Conservation (phyloP, 2,329 filamentous ascomycete species). For the Ceratocystis albifundus region DNA sequence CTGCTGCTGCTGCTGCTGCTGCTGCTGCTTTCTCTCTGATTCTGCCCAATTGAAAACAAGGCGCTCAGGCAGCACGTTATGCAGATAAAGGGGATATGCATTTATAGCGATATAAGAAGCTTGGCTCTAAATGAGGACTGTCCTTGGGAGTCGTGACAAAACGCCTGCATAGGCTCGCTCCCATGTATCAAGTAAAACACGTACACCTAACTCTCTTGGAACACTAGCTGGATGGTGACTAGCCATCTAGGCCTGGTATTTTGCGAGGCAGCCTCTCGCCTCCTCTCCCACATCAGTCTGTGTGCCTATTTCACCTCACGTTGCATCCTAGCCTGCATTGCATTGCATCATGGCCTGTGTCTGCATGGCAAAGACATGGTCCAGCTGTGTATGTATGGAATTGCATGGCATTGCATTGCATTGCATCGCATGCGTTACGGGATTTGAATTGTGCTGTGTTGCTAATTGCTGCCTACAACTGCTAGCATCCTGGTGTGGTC, state of each 20-base stretch:
- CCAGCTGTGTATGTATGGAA: not conserved
- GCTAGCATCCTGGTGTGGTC: not conserved
- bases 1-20: too few relatives aligned
- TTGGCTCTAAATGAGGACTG: too few relatives aligned
- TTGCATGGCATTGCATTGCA: not conserved
- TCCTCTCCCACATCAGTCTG: not conserved
- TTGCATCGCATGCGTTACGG: not conserved
- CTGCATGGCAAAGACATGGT: not conserved
- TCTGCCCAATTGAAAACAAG: not conserved
- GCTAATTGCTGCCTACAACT: not conserved
- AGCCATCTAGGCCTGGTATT: too few relatives aligned
- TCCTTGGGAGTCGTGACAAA: too few relatives aligned
- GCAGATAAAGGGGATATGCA: not conserved
- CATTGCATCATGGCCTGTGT: not conserved
- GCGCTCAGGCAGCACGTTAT: not conserved
- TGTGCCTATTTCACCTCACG: not conserved
- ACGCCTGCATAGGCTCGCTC: too few relatives aligned
- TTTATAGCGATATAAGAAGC: not conserved
- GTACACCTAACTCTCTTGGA: too few relatives aligned
- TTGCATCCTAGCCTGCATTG: not conserved
- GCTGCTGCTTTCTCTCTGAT: not conserved
- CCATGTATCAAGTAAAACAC: too few relatives aligned
- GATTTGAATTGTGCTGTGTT: not conserved
- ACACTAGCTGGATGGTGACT: too few relatives aligned
- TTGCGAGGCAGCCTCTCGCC: too few relatives aligned